A percentile compares a stretch with the other conserved stretches of the same genome.
phyloP scores from a whole-genome alignment of 208 protist genomes.

The Leishmania mexicana region DNA sequence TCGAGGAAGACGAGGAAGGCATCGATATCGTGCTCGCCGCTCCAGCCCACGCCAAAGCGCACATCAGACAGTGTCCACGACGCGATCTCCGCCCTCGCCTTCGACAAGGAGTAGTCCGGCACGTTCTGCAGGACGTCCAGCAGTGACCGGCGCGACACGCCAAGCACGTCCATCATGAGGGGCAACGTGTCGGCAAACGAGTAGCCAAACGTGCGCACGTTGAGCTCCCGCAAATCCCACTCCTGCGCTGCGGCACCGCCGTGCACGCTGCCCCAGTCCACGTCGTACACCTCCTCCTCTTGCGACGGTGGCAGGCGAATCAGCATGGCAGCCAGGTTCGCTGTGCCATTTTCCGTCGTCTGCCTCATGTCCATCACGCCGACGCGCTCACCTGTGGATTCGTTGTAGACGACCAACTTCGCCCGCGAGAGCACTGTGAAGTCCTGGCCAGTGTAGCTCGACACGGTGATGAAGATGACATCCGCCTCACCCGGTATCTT shows the following conservation, averaged over 20 bases:
- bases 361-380: constrained; percentile 61
- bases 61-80: constrained; percentile 62
- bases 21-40: constrained; percentile 78
- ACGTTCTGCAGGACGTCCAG: constrained; percentile 52
- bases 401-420: constrained; percentile 63
- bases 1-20: constrained; percentile 83
- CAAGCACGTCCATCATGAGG: constrained; percentile 70
- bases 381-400: constrained; percentile 63
- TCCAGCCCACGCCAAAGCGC: constrained; percentile 84
- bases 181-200: constrained; percentile 85
- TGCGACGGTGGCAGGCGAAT: constrained; percentile 41
- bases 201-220: constrained; percentile 77
- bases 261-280: neutral
- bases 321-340: constrained; percentile 71
- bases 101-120: constrained; percentile 71
- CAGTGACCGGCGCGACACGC: constrained; percentile 44
- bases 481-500: constrained; percentile 72
- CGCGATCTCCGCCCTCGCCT: constrained; percentile 29
- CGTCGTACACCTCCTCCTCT: neutral
- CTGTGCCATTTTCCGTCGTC: constrained; percentile 62
- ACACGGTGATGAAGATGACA: constrained; percentile 75
- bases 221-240: constrained; percentile 84
- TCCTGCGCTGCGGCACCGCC: neutral
- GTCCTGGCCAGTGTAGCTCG: constrained; percentile 78
- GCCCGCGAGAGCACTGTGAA: constrained; percentile 52